These are phyloP conservation scores for Dionaea muscipula DNA, from an alignment of 179 eudicot genomes.

Conservation along the genomic window DNA sequence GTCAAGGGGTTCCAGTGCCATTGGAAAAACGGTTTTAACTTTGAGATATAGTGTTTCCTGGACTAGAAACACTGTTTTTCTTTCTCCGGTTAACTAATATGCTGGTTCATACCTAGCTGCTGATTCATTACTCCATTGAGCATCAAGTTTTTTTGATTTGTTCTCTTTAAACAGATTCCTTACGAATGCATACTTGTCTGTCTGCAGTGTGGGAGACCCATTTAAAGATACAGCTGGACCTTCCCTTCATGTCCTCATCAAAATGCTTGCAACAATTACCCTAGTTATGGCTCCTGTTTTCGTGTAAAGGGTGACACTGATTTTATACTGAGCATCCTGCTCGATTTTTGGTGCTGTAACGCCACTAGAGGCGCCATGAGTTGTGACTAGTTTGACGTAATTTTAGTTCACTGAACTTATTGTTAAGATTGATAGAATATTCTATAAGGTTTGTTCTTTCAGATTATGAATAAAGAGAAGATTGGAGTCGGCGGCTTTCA, in stretches of 20 bases:
- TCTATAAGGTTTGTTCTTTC: too few relatives aligned
- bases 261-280: slow-evolving; percentile 85
- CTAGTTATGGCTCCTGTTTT: slow-evolving; percentile 95
- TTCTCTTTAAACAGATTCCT: too few relatives aligned
- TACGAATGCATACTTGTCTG: not conserved
- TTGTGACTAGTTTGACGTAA: not conserved
- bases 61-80: too few relatives aligned
- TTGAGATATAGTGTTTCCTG: too few relatives aligned
- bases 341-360: not conserved
- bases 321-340: not conserved
- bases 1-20: too few relatives aligned
- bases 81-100: too few relatives aligned
- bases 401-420: not conserved
- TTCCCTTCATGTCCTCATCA: slow-evolving; percentile 80
- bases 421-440: not conserved
- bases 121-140: too few relatives aligned
- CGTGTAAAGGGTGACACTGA: slow-evolving; percentile 23
- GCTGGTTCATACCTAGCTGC: too few relatives aligned
- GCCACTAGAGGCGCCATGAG: not conserved
- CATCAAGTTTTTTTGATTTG: too few relatives aligned
- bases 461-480: too few relatives aligned
- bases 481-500: too few relatives aligned
- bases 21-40: too few relatives aligned
- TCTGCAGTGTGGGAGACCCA: slow-evolving; percentile 86
- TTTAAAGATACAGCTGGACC: slow-evolving; percentile 97